Base-by-base conservation (phyloP, 768 basidiomycete genomes). In the Panaeolus papilionaceus region DNA sequence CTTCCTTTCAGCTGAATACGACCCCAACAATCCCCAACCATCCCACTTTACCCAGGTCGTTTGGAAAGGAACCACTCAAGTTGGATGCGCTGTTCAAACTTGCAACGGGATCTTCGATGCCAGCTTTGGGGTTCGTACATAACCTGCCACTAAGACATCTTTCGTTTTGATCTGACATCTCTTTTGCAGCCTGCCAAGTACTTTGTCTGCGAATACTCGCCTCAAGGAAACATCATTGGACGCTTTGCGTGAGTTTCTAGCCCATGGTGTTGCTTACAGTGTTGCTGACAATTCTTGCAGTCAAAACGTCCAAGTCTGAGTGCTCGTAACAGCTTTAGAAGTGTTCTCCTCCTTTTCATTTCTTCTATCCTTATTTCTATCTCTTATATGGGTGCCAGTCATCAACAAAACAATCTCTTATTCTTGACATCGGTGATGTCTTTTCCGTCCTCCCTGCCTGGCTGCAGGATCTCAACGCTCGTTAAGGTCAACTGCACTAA, bases 31-130 rank as follows among this genome's bases (percentile, higher is more conserved):
- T 75, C 91, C 91, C 1, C 69, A 76, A 45, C 71, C 84, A 18
- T 90, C 89, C 61, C 92, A 93, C 75, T 93, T 89, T 73, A 92
- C 92, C 9, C 91, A 92, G 75, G 85, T 91, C 5, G 90, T 93
- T 8, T 93, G 92, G 91, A 92, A 92, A 76, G 80, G 76, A 6
- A 84, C 87, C 26, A 86, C 83, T 0, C 78, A 90, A 68, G 80
- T 92, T 23, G 91, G 90, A 26, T 92, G 90, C 71, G 90, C 89
- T 45, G 79, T 85, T 37, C 78, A 83, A 66, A 73, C 75, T 9
- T 92, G 90, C 75, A 79, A 78, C 71, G 86, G 86, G 33, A 89
- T 91, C 67, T 89, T 92, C 73, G 78, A 72, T 70, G 69, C 86
- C 26, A 81, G 78, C 44, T 88, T 80, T 72, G 89, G 87, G 64